Evolutionary conservation across 163 green algal genomes (phyloP).

Genomic region (Botryococcus braunii): DNA sequence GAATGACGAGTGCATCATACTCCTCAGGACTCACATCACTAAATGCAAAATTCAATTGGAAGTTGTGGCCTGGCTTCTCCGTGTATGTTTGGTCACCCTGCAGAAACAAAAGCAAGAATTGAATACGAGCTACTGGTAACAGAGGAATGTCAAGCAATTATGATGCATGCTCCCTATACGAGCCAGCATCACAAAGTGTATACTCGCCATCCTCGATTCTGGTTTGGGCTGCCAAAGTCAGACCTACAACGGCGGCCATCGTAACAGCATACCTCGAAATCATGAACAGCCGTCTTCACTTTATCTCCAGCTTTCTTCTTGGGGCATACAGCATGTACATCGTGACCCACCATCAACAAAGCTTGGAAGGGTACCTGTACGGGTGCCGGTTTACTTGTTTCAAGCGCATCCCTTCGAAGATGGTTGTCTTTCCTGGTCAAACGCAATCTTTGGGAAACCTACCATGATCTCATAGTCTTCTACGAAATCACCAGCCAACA

Average conservation of each 20-base stretch:
- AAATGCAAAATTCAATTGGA: conserved; percentile 31
- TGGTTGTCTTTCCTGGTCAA: background rate
- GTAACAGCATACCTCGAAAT: conserved; percentile 53
- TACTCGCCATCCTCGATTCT: too few species aligned
- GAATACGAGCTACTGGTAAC: too few species aligned
- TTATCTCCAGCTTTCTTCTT: conserved; percentile 29
- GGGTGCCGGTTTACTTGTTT: background rate
- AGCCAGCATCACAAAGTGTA: too few species aligned
- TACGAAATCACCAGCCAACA: conserved; percentile 36
- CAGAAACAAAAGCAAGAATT: too few species aligned
- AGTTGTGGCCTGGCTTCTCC: conserved; percentile 48
- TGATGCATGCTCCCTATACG: too few species aligned
- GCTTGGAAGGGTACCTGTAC: conserved; percentile 40
- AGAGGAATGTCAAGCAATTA: too few species aligned
- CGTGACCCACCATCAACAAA: conserved; percentile 30
- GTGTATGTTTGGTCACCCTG: conserved; percentile 41
- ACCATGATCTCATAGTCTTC: conserved; percentile 36
- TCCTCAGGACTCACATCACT: conserved; percentile 9
- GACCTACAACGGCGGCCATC: too few species aligned
- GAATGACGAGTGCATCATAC: conserved; percentile 39
- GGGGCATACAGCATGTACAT: conserved; percentile 37
- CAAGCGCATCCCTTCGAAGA: background rate
- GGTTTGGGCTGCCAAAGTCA: too few species aligned
- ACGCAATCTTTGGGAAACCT: too few species aligned
- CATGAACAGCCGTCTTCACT: conserved; percentile 35